Percentiles rank a stretch among this genome's conserved stretches.
Conservation (phyloP, 208 protist species). For the Kentomonas sorsogonicus region DNA sequence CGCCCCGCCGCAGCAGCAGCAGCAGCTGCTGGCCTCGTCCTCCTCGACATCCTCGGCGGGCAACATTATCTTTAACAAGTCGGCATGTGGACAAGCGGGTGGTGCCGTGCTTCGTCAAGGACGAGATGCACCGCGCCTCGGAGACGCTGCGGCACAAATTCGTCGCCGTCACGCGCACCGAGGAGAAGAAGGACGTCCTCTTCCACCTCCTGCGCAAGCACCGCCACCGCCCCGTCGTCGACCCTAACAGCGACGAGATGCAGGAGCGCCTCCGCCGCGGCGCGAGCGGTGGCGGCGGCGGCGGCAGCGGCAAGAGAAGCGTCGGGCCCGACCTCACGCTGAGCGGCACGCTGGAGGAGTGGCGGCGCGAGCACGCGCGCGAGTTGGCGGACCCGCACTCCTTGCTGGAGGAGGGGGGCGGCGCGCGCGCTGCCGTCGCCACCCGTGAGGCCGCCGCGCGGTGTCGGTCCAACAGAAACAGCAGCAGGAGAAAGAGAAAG, state of each 20-base stretch:
- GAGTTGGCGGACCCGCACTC: not conserved
- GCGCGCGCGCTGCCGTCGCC: too few species aligned
- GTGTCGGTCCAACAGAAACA: constrained; percentile 1
- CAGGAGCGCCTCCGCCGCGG: too few species aligned
- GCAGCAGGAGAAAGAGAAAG: not conserved
- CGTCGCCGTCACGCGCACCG: constrained; percentile 36
- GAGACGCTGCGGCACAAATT: constrained; percentile 62
- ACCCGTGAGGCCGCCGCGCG: too few species aligned
- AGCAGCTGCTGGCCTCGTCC: too few species aligned
- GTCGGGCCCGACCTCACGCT: too few species aligned
- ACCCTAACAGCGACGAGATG: constrained; percentile 41
- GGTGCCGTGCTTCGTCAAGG: constrained; percentile 51
- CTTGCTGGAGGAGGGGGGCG: not conserved
- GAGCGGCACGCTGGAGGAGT: constrained; percentile 39
- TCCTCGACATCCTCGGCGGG: too few species aligned
- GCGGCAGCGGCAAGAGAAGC: too few species aligned
- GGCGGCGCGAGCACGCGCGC: constrained; percentile 12
- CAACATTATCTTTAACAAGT: too few species aligned
- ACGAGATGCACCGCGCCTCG: constrained; percentile 56
- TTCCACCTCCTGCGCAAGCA: constrained; percentile 62
- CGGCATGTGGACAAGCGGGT: too few species aligned
- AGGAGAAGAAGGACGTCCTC: constrained; percentile 67
- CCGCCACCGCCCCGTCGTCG: constrained; percentile 29
- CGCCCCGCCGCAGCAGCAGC: too few species aligned
- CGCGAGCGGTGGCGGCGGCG: too few species aligned